These are phyloP conservation scores for Arxiozyma telluris DNA, from an alignment of 1,139 yeast species.

Conservation along the genomic window DNA sequence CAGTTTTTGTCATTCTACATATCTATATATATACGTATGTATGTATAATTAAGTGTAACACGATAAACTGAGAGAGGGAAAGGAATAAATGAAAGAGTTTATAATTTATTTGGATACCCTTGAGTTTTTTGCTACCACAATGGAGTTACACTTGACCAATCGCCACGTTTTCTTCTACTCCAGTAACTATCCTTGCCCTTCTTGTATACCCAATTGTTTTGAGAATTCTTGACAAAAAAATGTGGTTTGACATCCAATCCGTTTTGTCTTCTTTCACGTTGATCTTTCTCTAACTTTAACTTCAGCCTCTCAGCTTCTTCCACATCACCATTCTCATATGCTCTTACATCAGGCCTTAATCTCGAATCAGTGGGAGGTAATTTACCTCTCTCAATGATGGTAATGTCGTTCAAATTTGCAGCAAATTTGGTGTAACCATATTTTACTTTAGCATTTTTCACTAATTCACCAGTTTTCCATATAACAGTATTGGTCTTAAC, in stretches of 20 bases:
- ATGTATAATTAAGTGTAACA: background rate
- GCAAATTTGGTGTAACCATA: conserved; percentile 84
- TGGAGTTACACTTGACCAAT: conserved; percentile 46
- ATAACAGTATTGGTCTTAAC: conserved; percentile 32
- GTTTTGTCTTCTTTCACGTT: conserved; percentile 64
- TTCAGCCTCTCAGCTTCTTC: conserved; percentile 66
- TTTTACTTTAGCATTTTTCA: conserved; percentile 50
- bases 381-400: conserved; percentile 51
- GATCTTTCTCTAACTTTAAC: conserved; percentile 62
- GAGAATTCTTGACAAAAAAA: conserved; percentile 50
- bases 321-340: conserved; percentile 60
- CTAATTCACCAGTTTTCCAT: conserved; percentile 36
- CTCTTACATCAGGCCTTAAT: conserved; percentile 72
- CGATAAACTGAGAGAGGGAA: background rate
- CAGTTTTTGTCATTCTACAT: background rate
- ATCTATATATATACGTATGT: too few relatives aligned
- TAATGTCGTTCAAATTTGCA: conserved; percentile 70
- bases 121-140: conserved; percentile 10
- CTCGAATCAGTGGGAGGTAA: conserved; percentile 87
- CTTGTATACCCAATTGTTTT: conserved; percentile 52
- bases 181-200: conserved; percentile 67
- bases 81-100: background rate
- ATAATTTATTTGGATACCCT: too few relatives aligned
- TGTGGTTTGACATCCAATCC: conserved; percentile 46
- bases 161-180: conserved; percentile 55